These are phyloP conservation scores for Tricharina praecox DNA, from an alignment of 495 filamentous ascomycete species.

Conservation along the genomic window DNA sequence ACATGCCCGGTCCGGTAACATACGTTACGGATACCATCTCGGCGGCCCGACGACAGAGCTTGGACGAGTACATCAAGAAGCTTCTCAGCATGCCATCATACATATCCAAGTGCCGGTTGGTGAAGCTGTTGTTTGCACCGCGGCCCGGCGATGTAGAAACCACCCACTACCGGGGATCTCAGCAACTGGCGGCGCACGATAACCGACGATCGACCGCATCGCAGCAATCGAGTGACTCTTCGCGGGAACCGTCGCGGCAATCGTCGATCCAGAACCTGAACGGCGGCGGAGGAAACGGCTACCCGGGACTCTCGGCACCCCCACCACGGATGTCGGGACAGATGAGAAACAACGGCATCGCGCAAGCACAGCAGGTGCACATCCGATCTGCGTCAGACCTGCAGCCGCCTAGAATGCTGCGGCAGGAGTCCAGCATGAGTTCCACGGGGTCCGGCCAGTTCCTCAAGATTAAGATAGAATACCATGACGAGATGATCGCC, in stretches of 20 bases:
- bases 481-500: slow-evolving; percentile 74
- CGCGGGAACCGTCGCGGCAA: slow-evolving; percentile 48
- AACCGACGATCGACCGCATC: slow-evolving; percentile 32
- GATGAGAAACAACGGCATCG: slow-evolving; percentile 38
- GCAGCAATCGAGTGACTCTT: slow-evolving; percentile 30
- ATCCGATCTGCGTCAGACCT: slow-evolving; percentile 30
- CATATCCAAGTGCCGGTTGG: slow-evolving; percentile 64
- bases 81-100: slow-evolving; percentile 66
- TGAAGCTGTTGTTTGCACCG: slow-evolving; percentile 79
- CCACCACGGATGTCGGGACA: slow-evolving; percentile 41
- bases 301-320: slow-evolving; percentile 38
- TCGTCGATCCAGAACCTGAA: slow-evolving; percentile 59
- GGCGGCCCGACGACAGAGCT: slow-evolving; percentile 72
- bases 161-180: slow-evolving; percentile 41
- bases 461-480: slow-evolving; percentile 91
- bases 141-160: slow-evolving; percentile 85
- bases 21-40: slow-evolving; percentile 96
- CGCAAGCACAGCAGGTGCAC: slow-evolving; percentile 28
- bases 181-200: slow-evolving; percentile 44
- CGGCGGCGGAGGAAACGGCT: slow-evolving; percentile 31
- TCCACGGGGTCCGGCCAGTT: slow-evolving; percentile 29
- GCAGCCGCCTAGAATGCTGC: slow-evolving; percentile 36
- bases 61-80: slow-evolving; percentile 89
- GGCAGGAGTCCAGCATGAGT: slow-evolving; percentile 57
- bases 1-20: slow-evolving; percentile 95